These are phyloP conservation scores for Globisporangium rhizosaccharum DNA, from an alignment of 352 stramenopile species.

Conservation along the genomic window DNA sequence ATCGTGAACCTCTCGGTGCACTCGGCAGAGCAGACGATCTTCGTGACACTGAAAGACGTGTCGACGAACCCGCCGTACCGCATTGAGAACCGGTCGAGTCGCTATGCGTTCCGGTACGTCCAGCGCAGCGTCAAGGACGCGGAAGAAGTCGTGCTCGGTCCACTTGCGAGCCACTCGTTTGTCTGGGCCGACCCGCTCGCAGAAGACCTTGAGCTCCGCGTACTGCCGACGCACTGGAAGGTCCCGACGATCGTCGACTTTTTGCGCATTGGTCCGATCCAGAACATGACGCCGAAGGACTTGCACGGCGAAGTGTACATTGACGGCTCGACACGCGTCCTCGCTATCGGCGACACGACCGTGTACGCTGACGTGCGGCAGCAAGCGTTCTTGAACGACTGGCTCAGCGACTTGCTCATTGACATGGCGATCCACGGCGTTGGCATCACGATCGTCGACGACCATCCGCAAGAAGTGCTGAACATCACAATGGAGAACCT, in stretches of 20 bases:
- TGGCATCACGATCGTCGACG: conserved; percentile 77
- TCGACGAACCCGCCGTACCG: conserved; percentile 64
- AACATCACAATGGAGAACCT: conserved; percentile 88
- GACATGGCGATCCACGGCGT: conserved; percentile 71
- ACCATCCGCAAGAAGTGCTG: conserved; percentile 66
- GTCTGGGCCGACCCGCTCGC: conserved; percentile 74
- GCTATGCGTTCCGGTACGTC: conserved; percentile 65
- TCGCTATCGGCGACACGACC: conserved; percentile 70
- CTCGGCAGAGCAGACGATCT: conserved; percentile 63
- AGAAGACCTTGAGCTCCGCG: conserved; percentile 41
- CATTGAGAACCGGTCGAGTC: conserved; percentile 83
- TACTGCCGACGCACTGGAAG: conserved; percentile 59
- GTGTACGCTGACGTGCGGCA: conserved; percentile 55
- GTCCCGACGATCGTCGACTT: conserved; percentile 72
- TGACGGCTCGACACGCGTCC: conserved; percentile 70
- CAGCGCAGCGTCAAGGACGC: conserved; percentile 50
- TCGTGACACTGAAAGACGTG: conserved; percentile 60
- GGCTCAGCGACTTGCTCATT: conserved; percentile 69
- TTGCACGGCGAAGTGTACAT: conserved; percentile 85
- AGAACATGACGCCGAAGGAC: conserved; percentile 42
- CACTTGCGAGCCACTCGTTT: conserved; percentile 71
- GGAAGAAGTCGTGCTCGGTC: conserved; percentile 64
- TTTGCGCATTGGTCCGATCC: conserved; percentile 61
- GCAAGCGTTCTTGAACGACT: conserved; percentile 54
- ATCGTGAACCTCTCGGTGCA: conserved; percentile 62